phyloP scores from a whole-genome alignment of 768 basidiomycete species.

The Cystobasidium ongulense region DNA sequence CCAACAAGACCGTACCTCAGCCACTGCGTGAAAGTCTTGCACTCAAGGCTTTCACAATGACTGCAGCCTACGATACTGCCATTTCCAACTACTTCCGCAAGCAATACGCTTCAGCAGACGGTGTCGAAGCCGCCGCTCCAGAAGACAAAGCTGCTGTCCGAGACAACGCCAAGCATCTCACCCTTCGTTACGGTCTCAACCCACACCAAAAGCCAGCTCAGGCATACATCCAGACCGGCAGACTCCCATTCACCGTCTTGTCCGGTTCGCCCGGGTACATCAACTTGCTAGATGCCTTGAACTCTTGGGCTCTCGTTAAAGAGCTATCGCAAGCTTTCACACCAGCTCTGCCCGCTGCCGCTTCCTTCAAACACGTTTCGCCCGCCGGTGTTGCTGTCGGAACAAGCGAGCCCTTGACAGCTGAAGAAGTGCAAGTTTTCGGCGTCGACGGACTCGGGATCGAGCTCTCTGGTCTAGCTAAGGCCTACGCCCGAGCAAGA shows the following conservation, averaged over 20 bases:
- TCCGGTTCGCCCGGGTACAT: slow-evolving; percentile 96
- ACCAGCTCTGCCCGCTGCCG: slow-evolving; percentile 72
- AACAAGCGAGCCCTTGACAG: slow-evolving; percentile 57
- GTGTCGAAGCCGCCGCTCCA: slow-evolving; percentile 46
- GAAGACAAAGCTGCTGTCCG: slow-evolving; percentile 56
- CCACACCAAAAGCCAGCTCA: slow-evolving; percentile 98
- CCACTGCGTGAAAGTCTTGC: slow-evolving; percentile 68
- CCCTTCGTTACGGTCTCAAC: slow-evolving; percentile 90
- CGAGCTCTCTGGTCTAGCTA: slow-evolving; percentile 74
- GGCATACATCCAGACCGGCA: slow-evolving; percentile 79
- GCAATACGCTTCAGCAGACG: slow-evolving; percentile 79
- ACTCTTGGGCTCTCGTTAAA: slow-evolving; percentile 90
- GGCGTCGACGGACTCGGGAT: slow-evolving; percentile 93
- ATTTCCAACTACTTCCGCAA: slow-evolving; percentile 95
- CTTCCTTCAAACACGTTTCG: slow-evolving; percentile 99
- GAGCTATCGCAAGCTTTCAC: slow-evolving; percentile 78
- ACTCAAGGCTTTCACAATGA: slow-evolving; percentile 85
- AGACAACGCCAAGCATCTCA: slow-evolving; percentile 66
- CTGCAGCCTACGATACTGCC: slow-evolving; percentile 85
- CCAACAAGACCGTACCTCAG: slow-evolving; percentile 66
- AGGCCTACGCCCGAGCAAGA: slow-evolving; percentile 90
- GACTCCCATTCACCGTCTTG: slow-evolving; percentile 88
- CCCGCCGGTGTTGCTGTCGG: slow-evolving; percentile 96
- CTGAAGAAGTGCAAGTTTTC: slow-evolving; percentile 83
- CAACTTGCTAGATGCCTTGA: slow-evolving; percentile 93